Evolutionary conservation across 148 eudicot species (phyloP).

Genomic region (Nepenthes gracilis): DNA sequence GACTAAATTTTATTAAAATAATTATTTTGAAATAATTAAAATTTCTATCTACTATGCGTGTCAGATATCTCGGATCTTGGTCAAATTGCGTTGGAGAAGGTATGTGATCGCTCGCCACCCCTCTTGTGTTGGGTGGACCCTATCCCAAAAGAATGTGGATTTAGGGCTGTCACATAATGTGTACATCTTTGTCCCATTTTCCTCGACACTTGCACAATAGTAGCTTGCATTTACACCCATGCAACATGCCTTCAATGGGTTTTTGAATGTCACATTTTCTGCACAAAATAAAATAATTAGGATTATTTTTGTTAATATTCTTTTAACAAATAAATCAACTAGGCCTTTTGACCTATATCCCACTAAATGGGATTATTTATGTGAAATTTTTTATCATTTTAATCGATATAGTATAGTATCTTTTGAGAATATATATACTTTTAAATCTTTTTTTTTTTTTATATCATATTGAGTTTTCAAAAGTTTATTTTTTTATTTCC

Average conservation of each 20-base stretch:
- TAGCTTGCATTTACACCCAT: slow-evolving; percentile 24
- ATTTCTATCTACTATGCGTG: not conserved
- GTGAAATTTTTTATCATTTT: not conserved
- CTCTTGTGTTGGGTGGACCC: slow-evolving; percentile 64
- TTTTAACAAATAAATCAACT: too few species aligned
- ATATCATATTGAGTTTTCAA: too few species aligned
- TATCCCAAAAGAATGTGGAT: slow-evolving; percentile 67
- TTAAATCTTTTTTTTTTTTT: too few species aligned
- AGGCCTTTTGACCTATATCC: too few species aligned
- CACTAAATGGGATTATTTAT: too few species aligned
- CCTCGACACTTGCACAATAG: slow-evolving; percentile 38
- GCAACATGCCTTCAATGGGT: slow-evolving; percentile 71
- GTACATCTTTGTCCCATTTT: slow-evolving; percentile 50
- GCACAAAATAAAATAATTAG: not conserved
- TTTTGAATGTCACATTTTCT: slow-evolving; percentile 42
- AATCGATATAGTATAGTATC: not conserved
- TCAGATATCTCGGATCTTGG: not conserved
- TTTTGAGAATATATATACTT: too few species aligned
- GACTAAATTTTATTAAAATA: too few species aligned
- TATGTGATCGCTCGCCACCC: slow-evolving; percentile 56
- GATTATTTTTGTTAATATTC: not conserved
- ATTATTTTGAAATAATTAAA: too few species aligned
- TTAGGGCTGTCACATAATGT: slow-evolving; percentile 45
- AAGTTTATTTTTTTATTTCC: too few species aligned
- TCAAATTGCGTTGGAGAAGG: not conserved